Conservation (phyloP, 768 basidiomycete species). For the Clathrus columnatus region DNA sequence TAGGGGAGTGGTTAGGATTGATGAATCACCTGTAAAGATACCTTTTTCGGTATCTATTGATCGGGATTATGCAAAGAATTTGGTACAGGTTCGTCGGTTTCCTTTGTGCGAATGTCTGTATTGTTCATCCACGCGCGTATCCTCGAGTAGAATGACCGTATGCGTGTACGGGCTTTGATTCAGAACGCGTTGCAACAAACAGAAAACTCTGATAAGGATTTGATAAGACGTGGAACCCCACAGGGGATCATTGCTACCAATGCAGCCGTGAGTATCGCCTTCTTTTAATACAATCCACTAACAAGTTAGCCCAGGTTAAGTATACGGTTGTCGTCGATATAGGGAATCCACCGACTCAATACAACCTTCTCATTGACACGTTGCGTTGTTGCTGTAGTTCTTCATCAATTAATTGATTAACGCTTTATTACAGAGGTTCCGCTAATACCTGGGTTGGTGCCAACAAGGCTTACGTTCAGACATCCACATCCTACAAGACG, state of each 20-base stretch:
- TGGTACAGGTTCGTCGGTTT: neutral
- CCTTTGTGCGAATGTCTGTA: neutral
- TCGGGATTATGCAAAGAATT: neutral
- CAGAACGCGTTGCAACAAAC: neutral
- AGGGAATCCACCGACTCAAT: neutral
- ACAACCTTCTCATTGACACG: conserved; percentile 5
- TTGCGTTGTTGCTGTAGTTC: neutral
- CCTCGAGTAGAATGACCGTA: neutral
- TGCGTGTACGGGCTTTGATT: neutral
- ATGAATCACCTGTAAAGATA: neutral
- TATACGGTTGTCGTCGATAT: neutral
- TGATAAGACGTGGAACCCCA: neutral
- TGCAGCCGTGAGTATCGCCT: neutral
- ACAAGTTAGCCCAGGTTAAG: neutral
- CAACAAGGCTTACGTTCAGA: conserved; percentile 10
- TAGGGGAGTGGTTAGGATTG: too few relatives aligned
- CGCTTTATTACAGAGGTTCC: neutral
- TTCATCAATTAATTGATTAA: neutral
- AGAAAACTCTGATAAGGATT: neutral
- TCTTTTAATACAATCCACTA: neutral
- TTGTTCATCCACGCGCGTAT: neutral
- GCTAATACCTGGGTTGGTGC: conserved; percentile 71
- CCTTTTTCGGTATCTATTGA: neutral
- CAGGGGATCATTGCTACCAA: neutral
- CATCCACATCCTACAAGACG: neutral